These are phyloP conservation scores for Cinchona pubescens DNA, from an alignment of 257 asterid species.

Conservation along the genomic window DNA sequence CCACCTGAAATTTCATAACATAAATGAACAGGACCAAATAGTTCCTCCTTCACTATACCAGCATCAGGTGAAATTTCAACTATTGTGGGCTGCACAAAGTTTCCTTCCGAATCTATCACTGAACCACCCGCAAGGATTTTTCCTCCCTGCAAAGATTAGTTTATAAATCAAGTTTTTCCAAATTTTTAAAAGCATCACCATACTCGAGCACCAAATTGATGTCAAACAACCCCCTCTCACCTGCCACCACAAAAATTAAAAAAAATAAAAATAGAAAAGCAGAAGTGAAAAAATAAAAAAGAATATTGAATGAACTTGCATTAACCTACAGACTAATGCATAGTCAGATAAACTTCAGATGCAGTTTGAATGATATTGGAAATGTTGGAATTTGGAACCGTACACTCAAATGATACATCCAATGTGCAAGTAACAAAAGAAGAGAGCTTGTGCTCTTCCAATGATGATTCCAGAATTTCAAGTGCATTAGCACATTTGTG, in stretches of 20 bases:
- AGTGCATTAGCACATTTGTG: not conserved
- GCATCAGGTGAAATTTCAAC: constrained; percentile 73
- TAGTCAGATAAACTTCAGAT: not conserved
- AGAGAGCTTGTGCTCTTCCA: not conserved
- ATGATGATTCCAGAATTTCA: not conserved
- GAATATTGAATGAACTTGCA: not conserved
- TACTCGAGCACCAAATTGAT: not conserved
- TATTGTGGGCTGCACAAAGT: constrained; percentile 89
- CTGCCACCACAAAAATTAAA: not conserved
- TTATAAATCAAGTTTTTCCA: not conserved
- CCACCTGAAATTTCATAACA: constrained; percentile 89
- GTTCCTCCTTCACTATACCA: constrained; percentile 81
- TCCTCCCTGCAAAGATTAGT: constrained; percentile 65
- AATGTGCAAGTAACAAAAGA: not conserved
- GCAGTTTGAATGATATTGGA: not conserved
- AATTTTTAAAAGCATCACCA: not conserved
- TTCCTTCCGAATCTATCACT: constrained; percentile 67
- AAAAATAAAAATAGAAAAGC: not conserved
- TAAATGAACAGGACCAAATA: constrained; percentile 97
- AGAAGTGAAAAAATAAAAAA: not conserved
- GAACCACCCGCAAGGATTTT: constrained; percentile 75
- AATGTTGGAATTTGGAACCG: not conserved
- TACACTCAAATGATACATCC: not conserved
- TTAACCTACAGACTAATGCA: not conserved
- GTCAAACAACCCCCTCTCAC: not conserved